phyloP scores from a whole-genome alignment of 768 basidiomycete genomes.

The Brasilioporus rufonigricans region DNA sequence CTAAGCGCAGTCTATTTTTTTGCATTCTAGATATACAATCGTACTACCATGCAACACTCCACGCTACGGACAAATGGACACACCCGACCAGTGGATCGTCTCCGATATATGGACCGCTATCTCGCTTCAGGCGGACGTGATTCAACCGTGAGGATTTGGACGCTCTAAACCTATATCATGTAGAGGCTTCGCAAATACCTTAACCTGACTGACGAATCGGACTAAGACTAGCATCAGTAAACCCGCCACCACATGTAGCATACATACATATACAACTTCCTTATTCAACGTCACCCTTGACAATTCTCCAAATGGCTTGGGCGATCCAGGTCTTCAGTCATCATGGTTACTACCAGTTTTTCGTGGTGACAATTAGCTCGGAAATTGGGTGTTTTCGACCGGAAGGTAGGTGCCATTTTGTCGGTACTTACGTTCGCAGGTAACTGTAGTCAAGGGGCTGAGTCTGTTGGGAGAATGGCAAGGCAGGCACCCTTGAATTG shows the following conservation, averaged over 20 bases:
- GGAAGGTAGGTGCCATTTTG: neutral
- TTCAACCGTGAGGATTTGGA: slow-evolving; percentile 88
- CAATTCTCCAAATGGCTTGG: neutral
- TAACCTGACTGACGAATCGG: slow-evolving; percentile 10
- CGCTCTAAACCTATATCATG: slow-evolving; percentile 50
- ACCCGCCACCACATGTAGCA: slow-evolving; percentile 27
- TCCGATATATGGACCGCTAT: slow-evolving; percentile 97
- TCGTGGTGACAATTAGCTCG: neutral
- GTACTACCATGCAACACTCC: slow-evolving; percentile 88
- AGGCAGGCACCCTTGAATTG: no score
- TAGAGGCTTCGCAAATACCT: slow-evolving; percentile 12
- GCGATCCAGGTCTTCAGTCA: neutral
- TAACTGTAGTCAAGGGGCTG: no score
- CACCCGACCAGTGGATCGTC: slow-evolving; percentile 77
- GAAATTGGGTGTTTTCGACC: no score
- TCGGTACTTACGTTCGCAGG: neutral
- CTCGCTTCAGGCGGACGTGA: slow-evolving; percentile 89
- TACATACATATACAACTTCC: slow-evolving; percentile 14
- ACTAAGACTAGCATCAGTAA: slow-evolving; percentile 20
- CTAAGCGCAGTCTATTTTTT: slow-evolving; percentile 1
- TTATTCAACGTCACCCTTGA: slow-evolving; percentile 9
- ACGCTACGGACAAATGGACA: slow-evolving; percentile 91
- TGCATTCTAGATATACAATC: slow-evolving; percentile 77
- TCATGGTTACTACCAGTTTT: neutral
- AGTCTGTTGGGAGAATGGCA: no score